Conservation (phyloP, 2,329 filamentous ascomycete genomes). For the Ceratocystis smalleyi region DNA sequence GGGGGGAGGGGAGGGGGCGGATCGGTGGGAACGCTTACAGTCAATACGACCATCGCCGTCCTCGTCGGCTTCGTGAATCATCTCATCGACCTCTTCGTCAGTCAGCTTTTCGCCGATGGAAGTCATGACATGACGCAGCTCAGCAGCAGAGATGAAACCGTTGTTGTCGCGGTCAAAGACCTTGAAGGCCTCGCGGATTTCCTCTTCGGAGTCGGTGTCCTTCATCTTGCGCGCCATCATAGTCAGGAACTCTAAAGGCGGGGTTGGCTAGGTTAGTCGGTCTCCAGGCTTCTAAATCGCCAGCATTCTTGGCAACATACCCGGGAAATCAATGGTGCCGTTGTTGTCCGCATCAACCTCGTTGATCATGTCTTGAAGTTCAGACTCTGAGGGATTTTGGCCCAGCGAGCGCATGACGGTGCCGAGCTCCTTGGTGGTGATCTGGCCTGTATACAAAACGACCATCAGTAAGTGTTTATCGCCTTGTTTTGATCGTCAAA, state of each 20-base stretch:
- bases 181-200: constrained; percentile 82
- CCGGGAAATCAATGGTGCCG: constrained; percentile 80
- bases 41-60: constrained; percentile 80
- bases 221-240: constrained; percentile 96
- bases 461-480: background rate
- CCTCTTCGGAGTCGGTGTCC: constrained; percentile 81
- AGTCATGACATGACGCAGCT: constrained; percentile 82
- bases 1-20: too few species aligned
- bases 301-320: constrained; percentile 34
- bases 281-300: background rate
- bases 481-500: background rate
- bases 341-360: constrained; percentile 88
- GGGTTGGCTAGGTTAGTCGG: constrained; percentile 19
- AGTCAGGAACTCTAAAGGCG: constrained; percentile 60
- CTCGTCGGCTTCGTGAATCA: constrained; percentile 84
- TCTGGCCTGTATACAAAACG: constrained; percentile 47
- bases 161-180: constrained; percentile 84
- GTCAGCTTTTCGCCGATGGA: constrained; percentile 85
- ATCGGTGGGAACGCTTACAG: constrained; percentile 38
- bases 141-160: constrained; percentile 77
- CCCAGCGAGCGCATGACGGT: constrained; percentile 83
- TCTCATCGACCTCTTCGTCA: constrained; percentile 81
- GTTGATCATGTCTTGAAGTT: constrained; percentile 89
- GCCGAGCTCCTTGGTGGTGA: constrained; percentile 79
- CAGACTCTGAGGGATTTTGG: constrained; percentile 79